Evolutionary conservation across 495 filamentous ascomycete species (phyloP).

Genomic region (Elasticomyces elasticus): DNA sequence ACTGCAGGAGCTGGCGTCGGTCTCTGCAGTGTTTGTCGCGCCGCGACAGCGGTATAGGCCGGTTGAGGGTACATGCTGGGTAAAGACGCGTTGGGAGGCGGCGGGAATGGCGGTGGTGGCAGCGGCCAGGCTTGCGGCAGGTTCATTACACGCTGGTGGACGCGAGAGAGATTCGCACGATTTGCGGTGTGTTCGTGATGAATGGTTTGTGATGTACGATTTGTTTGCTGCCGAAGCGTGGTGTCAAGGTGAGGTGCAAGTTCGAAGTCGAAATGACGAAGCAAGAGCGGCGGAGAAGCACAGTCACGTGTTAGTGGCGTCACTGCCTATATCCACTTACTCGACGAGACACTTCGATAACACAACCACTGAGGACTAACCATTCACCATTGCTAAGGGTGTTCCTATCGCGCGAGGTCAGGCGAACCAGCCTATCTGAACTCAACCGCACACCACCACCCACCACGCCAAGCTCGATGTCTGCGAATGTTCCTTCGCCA

Average conservation of each 20-base stretch:
- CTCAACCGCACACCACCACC: neutral
- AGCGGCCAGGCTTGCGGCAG: neutral
- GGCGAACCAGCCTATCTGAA: neutral
- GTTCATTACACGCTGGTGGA: neutral
- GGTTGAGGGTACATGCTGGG: conserved; percentile 15
- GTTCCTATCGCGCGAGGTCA: neutral
- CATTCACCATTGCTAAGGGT: too few species aligned
- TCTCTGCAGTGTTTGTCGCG: conserved; percentile 31
- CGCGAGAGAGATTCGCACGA: neutral
- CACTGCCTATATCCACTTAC: neutral
- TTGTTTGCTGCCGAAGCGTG: neutral
- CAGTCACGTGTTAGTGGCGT: neutral
- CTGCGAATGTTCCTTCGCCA: conserved; percentile 89
- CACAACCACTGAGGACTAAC: too few species aligned
- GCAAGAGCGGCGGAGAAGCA: neutral
- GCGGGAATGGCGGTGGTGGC: neutral
- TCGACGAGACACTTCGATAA: neutral
- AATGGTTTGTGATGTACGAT: neutral
- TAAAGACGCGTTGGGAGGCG: neutral
- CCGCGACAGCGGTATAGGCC: conserved; percentile 44
- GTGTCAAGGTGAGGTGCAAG: neutral
- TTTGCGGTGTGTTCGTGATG: neutral
- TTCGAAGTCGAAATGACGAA: neutral
- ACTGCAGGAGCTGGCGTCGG: conserved; percentile 22
- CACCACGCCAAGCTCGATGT: conserved; percentile 35